phyloP scores from a whole-genome alignment of 1,284 basidiomycete species.

The Cutaneotrichosporon curvatum region DNA sequence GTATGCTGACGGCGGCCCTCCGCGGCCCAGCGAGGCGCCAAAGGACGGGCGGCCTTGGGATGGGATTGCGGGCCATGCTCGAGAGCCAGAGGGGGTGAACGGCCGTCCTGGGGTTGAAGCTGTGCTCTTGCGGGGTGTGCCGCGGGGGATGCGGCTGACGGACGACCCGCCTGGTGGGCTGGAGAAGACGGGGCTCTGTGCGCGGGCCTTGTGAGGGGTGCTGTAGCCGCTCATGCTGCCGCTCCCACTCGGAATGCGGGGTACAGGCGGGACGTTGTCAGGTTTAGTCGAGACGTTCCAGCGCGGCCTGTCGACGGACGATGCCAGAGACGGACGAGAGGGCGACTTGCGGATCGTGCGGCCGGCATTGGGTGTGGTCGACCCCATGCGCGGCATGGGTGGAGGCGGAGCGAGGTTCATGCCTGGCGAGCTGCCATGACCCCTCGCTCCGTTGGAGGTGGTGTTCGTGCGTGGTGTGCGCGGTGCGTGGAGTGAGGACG shows the following conservation, averaged over 20 bases:
- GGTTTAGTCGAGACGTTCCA: conserved; percentile 26
- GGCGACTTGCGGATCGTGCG: conserved; percentile 1
- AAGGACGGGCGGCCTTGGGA: conserved; percentile 1
- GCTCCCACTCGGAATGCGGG: background rate
- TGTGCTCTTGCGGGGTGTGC: conserved; percentile 7
- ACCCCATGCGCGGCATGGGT: background rate
- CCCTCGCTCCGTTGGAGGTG: conserved; percentile 7
- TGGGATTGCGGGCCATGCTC: no score
- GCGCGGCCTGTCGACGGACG: conserved; percentile 12
- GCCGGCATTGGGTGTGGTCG: conserved; percentile 6
- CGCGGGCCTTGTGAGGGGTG: no score
- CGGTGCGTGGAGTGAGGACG: no score
- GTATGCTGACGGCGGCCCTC: conserved; percentile 33
- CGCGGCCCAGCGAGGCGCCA: conserved; percentile 10
- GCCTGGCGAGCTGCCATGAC: background rate
- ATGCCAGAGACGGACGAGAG: conserved; percentile 1
- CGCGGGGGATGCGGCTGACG: no score
- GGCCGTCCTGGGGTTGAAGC: no score
- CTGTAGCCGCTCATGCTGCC: no score
- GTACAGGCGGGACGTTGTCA: background rate
- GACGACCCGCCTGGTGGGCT: background rate
- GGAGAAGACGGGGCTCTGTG: no score
- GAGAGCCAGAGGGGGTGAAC: no score
- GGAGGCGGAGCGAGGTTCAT: background rate
- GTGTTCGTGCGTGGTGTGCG: no score